A percentile compares a stretch with the other conserved stretches of the same genome.
These are phyloP conservation scores for Sporothrix sp. DNA, from an alignment of 2,329 filamentous ascomycete species.

Conservation along the genomic window DNA sequence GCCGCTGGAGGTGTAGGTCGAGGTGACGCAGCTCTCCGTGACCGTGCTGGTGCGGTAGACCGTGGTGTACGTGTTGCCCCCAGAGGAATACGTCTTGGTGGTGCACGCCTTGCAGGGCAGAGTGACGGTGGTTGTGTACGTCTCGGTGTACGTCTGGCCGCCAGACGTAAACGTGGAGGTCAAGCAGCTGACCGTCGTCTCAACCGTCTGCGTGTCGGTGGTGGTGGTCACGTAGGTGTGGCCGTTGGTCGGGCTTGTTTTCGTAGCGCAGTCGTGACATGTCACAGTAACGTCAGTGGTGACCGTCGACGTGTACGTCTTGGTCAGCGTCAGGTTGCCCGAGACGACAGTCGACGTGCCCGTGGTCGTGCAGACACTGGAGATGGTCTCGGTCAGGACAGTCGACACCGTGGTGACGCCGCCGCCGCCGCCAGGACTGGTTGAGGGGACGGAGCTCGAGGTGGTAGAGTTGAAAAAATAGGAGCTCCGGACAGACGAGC, in stretches of 20 bases:
- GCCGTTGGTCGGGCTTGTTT: not conserved
- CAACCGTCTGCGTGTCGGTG: constrained; percentile 3
- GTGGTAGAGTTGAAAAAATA: too few relatives aligned
- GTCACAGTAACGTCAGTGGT: constrained; percentile 1
- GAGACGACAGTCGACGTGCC: constrained; percentile 2
- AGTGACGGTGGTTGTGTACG: constrained; percentile 5
- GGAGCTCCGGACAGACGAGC: too few relatives aligned
- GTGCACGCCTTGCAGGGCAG: constrained; percentile 4
- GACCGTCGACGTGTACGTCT: not conserved
- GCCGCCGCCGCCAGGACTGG: not conserved
- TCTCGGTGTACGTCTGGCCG: constrained; percentile 7
- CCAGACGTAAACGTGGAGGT: constrained; percentile 5
- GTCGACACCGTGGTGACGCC: not conserved
- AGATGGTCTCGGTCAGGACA: too few relatives aligned
- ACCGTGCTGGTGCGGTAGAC: not conserved
- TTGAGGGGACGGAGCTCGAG: not conserved
- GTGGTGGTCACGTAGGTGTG: constrained; percentile 2
- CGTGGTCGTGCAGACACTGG: not conserved
- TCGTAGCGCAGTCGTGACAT: constrained; percentile 8
- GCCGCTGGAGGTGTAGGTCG: constrained; percentile 5
- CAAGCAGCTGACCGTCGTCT: constrained; percentile 8
- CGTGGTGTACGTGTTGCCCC: constrained; percentile 8
- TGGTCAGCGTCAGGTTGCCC: not conserved
- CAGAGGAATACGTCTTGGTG: constrained; percentile 10
- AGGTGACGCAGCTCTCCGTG: constrained; percentile 2